Evolutionary conservation across 2,329 filamentous ascomycete genomes (phyloP).

Genomic region (Colletotrichum neosansevieriae): DNA sequence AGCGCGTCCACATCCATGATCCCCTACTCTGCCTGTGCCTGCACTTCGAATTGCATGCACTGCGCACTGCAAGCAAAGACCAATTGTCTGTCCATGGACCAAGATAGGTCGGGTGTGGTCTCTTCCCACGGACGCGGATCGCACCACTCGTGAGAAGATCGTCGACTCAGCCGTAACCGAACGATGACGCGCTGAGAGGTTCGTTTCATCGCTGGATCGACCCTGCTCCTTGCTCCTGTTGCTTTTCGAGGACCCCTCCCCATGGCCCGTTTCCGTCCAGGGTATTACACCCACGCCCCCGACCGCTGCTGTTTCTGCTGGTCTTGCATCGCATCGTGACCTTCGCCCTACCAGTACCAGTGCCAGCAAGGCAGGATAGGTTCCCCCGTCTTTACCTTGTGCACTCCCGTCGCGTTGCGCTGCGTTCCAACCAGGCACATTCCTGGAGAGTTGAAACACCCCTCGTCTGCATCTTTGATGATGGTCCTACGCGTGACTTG

Average conservation of each 20-base stretch:
- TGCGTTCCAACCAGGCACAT: constrained; percentile 8
- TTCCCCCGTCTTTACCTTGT: constrained; percentile 11
- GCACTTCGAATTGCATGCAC: no score
- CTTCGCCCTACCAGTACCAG: no score
- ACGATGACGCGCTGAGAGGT: constrained; percentile 38
- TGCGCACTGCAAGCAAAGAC: no score
- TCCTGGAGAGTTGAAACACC: constrained; percentile 18
- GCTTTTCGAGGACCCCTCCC: background rate
- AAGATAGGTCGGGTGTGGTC: constrained; percentile 9
- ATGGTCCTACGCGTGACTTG: background rate
- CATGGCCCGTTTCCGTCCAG: background rate
- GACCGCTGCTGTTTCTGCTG: background rate
- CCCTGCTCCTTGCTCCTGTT: constrained; percentile 27
- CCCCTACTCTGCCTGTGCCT: no score
- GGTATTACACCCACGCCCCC: background rate
- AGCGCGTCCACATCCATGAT: constrained; percentile 3
- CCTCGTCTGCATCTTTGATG: constrained; percentile 20
- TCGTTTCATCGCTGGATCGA: constrained; percentile 39
- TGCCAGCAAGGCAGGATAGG: background rate
- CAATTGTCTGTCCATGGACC: background rate
- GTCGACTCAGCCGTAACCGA: constrained; percentile 30
- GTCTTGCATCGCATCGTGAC: no score
- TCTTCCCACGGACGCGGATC: constrained; percentile 20
- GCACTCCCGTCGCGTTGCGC: background rate
- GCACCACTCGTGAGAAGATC: constrained; percentile 27